Conservation (phyloP, 2,329 filamentous ascomycete genomes). For the Neopestalotiopsis rosae region DNA sequence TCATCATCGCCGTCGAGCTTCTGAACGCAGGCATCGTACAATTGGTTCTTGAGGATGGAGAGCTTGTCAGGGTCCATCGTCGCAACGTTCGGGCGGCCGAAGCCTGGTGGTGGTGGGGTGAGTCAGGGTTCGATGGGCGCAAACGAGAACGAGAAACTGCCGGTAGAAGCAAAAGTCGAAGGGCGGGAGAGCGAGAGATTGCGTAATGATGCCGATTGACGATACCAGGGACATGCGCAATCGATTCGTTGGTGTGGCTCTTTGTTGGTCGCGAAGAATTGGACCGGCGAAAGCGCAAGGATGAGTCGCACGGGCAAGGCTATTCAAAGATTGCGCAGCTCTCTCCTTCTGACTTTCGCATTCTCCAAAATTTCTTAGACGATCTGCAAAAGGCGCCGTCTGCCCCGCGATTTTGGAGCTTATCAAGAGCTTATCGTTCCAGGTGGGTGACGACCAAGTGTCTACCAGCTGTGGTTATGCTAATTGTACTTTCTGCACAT, state of each 20-base stretch:
- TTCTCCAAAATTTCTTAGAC: constrained; percentile 3
- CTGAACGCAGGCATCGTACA: constrained; percentile 62
- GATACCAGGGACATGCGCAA: constrained; percentile 22
- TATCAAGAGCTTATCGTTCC: constrained; percentile 10
- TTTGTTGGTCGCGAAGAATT: background rate
- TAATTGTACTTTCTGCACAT: background rate
- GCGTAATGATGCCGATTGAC: constrained; percentile 27
- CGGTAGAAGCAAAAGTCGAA: constrained; percentile 28
- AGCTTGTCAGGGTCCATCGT: constrained; percentile 36
- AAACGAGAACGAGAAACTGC: constrained; percentile 20
- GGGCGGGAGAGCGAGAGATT: constrained; percentile 25
- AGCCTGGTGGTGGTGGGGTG: constrained; percentile 11
- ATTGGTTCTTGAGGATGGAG: constrained; percentile 55
- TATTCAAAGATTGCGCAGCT: constrained; percentile 3
- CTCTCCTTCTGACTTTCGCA: background rate
- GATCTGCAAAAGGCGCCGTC: background rate
- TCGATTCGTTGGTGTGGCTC: background rate
- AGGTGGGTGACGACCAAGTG: constrained; percentile 15
- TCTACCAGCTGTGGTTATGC: background rate
- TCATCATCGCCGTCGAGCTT: constrained; percentile 45
- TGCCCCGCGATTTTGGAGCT: constrained; percentile 15
- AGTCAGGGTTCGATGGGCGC: constrained; percentile 17
- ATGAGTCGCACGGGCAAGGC: constrained; percentile 12
- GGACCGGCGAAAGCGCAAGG: background rate
- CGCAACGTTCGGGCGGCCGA: constrained; percentile 16